phyloP scores from a whole-genome alignment of 1,284 basidiomycete genomes.

The Xanthoconium separans region DNA sequence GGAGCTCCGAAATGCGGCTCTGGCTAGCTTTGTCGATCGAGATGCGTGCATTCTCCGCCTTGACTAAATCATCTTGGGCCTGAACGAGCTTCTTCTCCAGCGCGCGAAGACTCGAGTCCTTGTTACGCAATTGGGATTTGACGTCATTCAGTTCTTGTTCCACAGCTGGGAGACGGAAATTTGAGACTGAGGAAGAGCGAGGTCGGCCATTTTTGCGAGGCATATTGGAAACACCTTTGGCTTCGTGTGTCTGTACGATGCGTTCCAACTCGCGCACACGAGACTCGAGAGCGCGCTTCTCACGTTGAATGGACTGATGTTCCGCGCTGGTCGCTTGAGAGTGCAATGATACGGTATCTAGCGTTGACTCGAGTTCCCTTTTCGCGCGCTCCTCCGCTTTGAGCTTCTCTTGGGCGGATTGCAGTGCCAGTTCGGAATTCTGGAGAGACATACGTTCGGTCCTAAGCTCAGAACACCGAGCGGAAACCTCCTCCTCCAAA shows the following conservation, averaged over 20 bases:
- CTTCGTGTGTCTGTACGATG: constrained; percentile 39
- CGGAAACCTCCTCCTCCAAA: constrained; percentile 52
- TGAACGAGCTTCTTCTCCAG: constrained; percentile 48
- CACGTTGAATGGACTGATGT: constrained; percentile 48
- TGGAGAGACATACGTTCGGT: constrained; percentile 54
- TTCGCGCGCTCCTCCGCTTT: constrained; percentile 49
- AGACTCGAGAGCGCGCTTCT: constrained; percentile 52
- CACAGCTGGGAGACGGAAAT: constrained; percentile 45
- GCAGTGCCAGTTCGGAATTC: constrained; percentile 53
- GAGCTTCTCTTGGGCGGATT: constrained; percentile 47
- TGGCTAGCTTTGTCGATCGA: constrained; percentile 49
- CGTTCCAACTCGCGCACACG: constrained; percentile 57
- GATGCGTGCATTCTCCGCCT: constrained; percentile 58
- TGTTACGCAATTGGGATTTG: constrained; percentile 41
- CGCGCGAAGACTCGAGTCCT: constrained; percentile 42
- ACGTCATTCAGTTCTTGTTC: constrained; percentile 55
- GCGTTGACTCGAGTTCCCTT: constrained; percentile 54
- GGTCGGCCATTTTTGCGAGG: constrained; percentile 37
- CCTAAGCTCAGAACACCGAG: constrained; percentile 51
- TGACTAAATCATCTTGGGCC: constrained; percentile 48
- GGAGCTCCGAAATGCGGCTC: constrained; percentile 43
- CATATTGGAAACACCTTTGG: constrained; percentile 28
- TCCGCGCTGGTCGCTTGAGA: constrained; percentile 47
- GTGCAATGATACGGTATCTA: constrained; percentile 57
- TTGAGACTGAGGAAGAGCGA: constrained; percentile 51